A percentile compares a stretch with the other conserved stretches of the same genome.
These are phyloP conservation scores for Crucihimalaya himalaica DNA, from an alignment of 345 rosid species.

Conservation along the genomic window DNA sequence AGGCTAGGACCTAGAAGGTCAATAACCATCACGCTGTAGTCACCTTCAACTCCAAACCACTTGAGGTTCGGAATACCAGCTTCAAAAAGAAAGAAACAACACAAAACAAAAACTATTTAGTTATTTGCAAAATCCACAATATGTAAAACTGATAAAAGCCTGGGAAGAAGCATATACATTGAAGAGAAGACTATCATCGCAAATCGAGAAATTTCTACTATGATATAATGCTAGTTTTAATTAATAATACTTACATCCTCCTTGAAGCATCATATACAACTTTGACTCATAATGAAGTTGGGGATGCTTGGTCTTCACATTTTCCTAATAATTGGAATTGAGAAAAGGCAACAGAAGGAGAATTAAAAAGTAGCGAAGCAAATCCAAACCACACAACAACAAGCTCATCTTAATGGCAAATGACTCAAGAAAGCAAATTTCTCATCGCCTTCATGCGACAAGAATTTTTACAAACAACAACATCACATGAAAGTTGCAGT, in stretches of 20 bases:
- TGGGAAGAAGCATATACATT: not conserved
- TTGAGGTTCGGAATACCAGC: conserved; percentile 82
- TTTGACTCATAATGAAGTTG: conserved; percentile 89
- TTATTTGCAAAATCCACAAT: not conserved
- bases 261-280: conserved; percentile 83
- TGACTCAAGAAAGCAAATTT: not conserved
- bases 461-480: not conserved
- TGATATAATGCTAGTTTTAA: not conserved
- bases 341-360: not conserved
- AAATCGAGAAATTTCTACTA: not conserved
- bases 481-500: conserved; percentile 29
- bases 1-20: conserved; percentile 91
- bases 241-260: conserved; percentile 68
- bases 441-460: conserved; percentile 23
- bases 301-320: conserved; percentile 84
- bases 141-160: not conserved
- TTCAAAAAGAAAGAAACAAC: conserved; percentile 30
- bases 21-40: conserved; percentile 77
- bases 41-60: conserved; percentile 88
- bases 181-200: not conserved
- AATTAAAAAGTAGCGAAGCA: not conserved
- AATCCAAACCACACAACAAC: conserved; percentile 3
- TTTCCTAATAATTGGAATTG: conserved; percentile 52
- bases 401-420: not conserved
- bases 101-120: not conserved